A percentile compares a stretch with the other conserved stretches of the same genome.
Evolutionary conservation across 208 protist species (phyloP).

Genomic region (Trypanosoma congolense): DNA sequence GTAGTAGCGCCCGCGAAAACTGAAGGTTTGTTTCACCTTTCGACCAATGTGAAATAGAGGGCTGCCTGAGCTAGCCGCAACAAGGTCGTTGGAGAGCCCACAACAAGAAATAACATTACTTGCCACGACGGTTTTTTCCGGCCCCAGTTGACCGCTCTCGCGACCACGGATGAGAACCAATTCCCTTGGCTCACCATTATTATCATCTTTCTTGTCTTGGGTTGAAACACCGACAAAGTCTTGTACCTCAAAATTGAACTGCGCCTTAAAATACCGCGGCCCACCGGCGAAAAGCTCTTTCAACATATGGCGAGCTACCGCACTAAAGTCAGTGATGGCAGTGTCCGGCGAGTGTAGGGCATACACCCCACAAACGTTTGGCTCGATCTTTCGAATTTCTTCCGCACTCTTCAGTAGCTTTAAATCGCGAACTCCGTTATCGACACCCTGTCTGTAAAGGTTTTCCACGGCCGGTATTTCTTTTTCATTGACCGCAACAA

Average conservation of each 20-base stretch:
- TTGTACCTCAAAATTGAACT: slow-evolving; percentile 65
- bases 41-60: slow-evolving; percentile 41
- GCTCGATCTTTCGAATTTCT: slow-evolving; percentile 70
- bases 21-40: slow-evolving; percentile 64
- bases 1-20: slow-evolving; percentile 83
- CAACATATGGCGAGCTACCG: slow-evolving; percentile 64
- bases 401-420: slow-evolving; percentile 57
- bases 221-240: slow-evolving; percentile 70
- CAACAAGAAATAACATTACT: slow-evolving; percentile 81
- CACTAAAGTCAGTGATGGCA: slow-evolving; percentile 82
- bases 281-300: slow-evolving; percentile 39
- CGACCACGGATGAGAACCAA: slow-evolving; percentile 75
- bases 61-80: slow-evolving; percentile 53
- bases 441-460: slow-evolving; percentile 68
- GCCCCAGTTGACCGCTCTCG: slow-evolving; percentile 64
- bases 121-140: slow-evolving; percentile 62
- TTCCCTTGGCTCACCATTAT: slow-evolving; percentile 25
- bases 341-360: slow-evolving; percentile 85
- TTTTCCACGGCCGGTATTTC: slow-evolving; percentile 54
- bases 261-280: slow-evolving; percentile 39
- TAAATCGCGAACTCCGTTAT: slow-evolving; percentile 82
- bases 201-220: slow-evolving; percentile 12
- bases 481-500: slow-evolving; percentile 65
- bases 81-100: slow-evolving; percentile 70
- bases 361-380: slow-evolving; percentile 51